Base-by-base conservation (phyloP, 2,329 filamentous ascomycete species). In the Nemania sp. region DNA sequence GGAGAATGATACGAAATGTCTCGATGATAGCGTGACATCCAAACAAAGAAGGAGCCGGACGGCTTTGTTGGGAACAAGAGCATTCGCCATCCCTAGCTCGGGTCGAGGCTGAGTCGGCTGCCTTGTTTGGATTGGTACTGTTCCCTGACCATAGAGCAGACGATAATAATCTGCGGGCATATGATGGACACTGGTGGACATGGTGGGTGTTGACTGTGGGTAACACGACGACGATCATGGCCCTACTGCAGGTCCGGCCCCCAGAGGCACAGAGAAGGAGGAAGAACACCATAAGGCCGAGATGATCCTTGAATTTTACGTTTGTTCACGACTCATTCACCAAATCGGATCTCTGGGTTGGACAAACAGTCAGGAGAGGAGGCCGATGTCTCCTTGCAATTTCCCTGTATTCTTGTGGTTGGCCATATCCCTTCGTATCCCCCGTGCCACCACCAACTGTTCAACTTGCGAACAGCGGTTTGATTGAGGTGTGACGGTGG, bases 191-290 rank as follows among this genome's bases (percentile, higher is more conserved):
- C n/a, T 35, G 32, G 32, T 63, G 63, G 63, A 24, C 26, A 55
- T 62, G n/a, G 62, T 63, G 63, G 62, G 52, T 64, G 64, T 38
- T 13, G 24, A 49, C 11, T 54, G 64, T 67, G 57, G 67, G 58
- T 62, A 62, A 43, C 56, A 41, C 27, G 67, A 59, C 59, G 66
- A 66, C 59, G 67, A 69, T 69, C 67, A 32, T 51, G 24, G 27
- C 24, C 58, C 56, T 67, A 67, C 59, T 59, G 56, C 59, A 69
- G 67, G 64, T 60, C 65, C 59, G 38, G 32, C 49, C 18, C 47
- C 47, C 18, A 45, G 32, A 51, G 51, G 13, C 41, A 13, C 15
- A 45, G 6, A 45, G 15, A n/a, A 27, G 15, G 24, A 45, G 38
- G 38, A 24, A 45, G 15, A 35, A 32, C 15, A 55, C 47, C 53